Percentiles rank a stretch among this genome's conserved stretches.
Conservation (phyloP, 2,329 filamentous ascomycete species). For the Claviceps sorghi region DNA sequence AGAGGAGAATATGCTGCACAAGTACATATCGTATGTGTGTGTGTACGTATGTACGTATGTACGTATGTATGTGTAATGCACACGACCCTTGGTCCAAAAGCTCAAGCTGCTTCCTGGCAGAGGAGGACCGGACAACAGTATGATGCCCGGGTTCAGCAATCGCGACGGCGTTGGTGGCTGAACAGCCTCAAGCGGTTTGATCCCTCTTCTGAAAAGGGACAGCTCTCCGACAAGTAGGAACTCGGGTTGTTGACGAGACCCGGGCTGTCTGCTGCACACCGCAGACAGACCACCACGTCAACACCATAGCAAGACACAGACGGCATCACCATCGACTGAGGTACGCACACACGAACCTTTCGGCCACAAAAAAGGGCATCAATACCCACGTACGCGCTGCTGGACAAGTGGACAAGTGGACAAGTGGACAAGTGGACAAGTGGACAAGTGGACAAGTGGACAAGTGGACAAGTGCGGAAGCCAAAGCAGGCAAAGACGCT, state of each 20-base stretch:
- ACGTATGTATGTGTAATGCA: background rate
- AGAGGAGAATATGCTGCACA: background rate
- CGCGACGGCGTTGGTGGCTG: background rate
- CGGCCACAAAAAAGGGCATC: background rate
- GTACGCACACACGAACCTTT: no score
- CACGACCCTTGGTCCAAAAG: background rate
- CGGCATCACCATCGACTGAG: background rate
- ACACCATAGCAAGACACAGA: background rate
- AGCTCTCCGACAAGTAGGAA: background rate
- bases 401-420: no score
- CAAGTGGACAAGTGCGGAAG: no score
- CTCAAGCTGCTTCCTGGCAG: background rate
- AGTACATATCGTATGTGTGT: background rate
- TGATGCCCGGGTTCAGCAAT: background rate
- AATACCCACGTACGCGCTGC: background rate
- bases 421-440: no score
- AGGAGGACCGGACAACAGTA: background rate
- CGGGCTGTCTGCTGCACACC: background rate
- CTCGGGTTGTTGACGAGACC: background rate
- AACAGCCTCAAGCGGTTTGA: background rate
- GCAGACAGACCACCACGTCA: background rate
- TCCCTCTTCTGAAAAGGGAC: background rate
- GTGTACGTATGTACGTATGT: background rate
- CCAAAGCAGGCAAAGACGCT: background rate
- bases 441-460: no score